Base-by-base conservation (phyloP, 495 filamentous ascomycete species). In the Aspergillus avenaceus region DNA sequence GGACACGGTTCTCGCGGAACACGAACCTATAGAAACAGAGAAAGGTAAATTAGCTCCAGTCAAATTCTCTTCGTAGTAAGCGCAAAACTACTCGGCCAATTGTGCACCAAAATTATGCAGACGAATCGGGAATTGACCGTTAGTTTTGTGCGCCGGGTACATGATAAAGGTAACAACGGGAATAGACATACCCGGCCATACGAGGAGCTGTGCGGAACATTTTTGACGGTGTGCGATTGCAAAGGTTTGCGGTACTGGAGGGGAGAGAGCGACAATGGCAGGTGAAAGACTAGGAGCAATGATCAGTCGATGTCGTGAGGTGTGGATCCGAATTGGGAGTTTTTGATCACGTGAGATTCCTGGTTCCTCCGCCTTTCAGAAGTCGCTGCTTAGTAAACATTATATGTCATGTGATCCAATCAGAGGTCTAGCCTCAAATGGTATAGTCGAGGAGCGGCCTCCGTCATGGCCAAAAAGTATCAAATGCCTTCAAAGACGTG, bases 1-100 rank as follows among this genome's bases (percentile, higher is more conserved):
- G 88, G 62, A 96, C 91, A 66, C 82, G 83, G 82, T 96, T 96
- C 67, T 82, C 78, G 69, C 86, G 87, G 83, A 89, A 77, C 77
- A 91, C 57, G 69, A 85, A 76, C 66, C 85, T 85, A 62, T 25
- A 57, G 14, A 52, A 49, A 49, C 45, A 28, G 27, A 27, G 29
- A 13, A 41, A 9, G 49, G 26, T 19, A 28, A 13, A 40, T 38
- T 40, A 38, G 32, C 12, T 21, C 11, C 7, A n/a, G 16, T 4
- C 2, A 38, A 7, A 38, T 11, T 34, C 16, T 14, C 11, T 21
- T 38, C 6, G 12, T 13, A 3, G 34, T 38, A 5, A 21, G 4
- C 0, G 8, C 26, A n/a, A 25, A 24, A 48, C 6, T 44, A 29
- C 22, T 42, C 53, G 40, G 44, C 48, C 53, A 56, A 62, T 61